phyloP scores from a whole-genome alignment of 2,329 filamentous ascomycete species.

The Aulographum hederae region DNA sequence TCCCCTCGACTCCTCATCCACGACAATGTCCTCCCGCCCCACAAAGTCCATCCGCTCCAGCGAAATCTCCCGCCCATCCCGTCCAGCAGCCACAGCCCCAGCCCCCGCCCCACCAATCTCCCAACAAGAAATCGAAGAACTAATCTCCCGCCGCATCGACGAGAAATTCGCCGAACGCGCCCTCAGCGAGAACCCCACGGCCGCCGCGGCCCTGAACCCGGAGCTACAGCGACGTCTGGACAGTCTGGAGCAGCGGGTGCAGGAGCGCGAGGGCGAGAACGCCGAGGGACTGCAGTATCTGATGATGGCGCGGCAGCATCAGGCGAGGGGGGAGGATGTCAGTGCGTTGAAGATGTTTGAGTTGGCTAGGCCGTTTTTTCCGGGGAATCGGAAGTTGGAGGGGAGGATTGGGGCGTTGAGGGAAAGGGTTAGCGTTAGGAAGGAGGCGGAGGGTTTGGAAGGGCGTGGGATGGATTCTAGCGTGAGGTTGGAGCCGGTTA shows the following conservation, averaged over 20 bases:
- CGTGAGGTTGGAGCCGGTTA: not conserved
- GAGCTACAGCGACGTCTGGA: slow-evolving; percentile 68
- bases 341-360: slow-evolving; percentile 76
- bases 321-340: slow-evolving; percentile 60
- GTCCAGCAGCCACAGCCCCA: slow-evolving; percentile 8
- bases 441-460: slow-evolving; percentile 14
- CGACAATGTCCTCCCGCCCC: slow-evolving; percentile 17
- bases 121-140: slow-evolving; percentile 63
- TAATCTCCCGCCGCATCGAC: slow-evolving; percentile 81
- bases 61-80: slow-evolving; percentile 10
- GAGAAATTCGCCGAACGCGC: slow-evolving; percentile 71
- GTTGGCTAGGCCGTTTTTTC: slow-evolving; percentile 68
- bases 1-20: slow-evolving; percentile 7
- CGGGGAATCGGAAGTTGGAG: slow-evolving; percentile 59
- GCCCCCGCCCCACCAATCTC: slow-evolving; percentile 26
- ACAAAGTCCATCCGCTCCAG: slow-evolving; percentile 18
- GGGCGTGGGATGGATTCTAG: slow-evolving; percentile 1
- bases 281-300: slow-evolving; percentile 72
- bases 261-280: slow-evolving; percentile 46
- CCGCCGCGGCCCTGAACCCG: slow-evolving; percentile 39
- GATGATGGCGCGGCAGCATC: slow-evolving; percentile 82
- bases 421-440: slow-evolving; percentile 27
- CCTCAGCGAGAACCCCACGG: slow-evolving; percentile 31
- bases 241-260: slow-evolving; percentile 70
- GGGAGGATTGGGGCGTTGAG: slow-evolving; percentile 35